A percentile compares a stretch with the other conserved stretches of the same genome.
phyloP scores from a whole-genome alignment of 345 rosid genomes.

The Lepidium africanum region DNA sequence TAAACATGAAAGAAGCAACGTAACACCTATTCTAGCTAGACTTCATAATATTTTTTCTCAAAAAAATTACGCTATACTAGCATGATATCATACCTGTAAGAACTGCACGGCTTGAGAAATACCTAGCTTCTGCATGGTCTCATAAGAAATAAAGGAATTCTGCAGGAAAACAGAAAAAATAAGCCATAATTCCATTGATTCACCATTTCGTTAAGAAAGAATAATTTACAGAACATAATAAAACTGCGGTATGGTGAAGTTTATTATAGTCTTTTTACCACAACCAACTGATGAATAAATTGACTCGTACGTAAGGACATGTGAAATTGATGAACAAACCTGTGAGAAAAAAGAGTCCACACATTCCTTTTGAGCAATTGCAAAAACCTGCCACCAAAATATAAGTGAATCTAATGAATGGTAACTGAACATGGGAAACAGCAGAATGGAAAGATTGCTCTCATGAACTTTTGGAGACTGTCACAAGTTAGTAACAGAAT shows the following conservation, averaged over 20 bases:
- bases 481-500: neutral
- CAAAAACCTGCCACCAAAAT: constrained; percentile 57
- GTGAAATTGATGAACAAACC: constrained; percentile 37
- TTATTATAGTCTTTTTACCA: neutral
- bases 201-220: neutral
- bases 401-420: neutral
- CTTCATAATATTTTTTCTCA: neutral
- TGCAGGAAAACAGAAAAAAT: constrained; percentile 29
- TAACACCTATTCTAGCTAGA: neutral
- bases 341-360: constrained; percentile 88
- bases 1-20: constrained; percentile 2
- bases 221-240: neutral
- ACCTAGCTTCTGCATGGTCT: constrained; percentile 78
- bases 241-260: neutral
- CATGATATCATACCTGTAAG: constrained; percentile 62
- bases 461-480: neutral
- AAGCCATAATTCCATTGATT: constrained; percentile 4
- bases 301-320: neutral
- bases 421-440: constrained; percentile 1
- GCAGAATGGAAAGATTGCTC: neutral
- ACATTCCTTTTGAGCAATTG: constrained; percentile 86
- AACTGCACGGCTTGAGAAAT: constrained; percentile 82
- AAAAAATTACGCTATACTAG: neutral
- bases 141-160: constrained; percentile 78
- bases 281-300: neutral